Percentiles rank a stretch among this genome's conserved stretches.
These are phyloP conservation scores for Arctostaphylos glauca DNA, from an alignment of 148 eudicot species.

Conservation along the genomic window DNA sequence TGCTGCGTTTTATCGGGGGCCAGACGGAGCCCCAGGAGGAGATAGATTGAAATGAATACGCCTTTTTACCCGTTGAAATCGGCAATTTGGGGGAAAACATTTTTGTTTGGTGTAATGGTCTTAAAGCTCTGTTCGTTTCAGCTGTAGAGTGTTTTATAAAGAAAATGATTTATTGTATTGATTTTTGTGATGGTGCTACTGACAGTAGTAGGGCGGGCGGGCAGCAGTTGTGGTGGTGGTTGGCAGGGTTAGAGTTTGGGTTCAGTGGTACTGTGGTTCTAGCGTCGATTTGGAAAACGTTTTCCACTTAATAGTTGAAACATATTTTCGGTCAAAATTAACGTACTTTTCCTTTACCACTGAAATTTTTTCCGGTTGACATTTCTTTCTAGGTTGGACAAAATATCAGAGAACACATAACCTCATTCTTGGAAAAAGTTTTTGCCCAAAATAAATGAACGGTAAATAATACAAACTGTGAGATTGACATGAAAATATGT, in stretches of 20 bases:
- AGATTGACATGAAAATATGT: constrained; percentile 16
- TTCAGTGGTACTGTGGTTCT: not conserved
- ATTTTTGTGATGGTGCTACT: not conserved
- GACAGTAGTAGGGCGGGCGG: not conserved
- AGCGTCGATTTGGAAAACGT: not conserved
- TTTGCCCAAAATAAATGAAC: not conserved
- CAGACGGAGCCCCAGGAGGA: not conserved
- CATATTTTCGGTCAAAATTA: not conserved
- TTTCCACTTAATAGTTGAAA: not conserved
- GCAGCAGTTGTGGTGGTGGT: no score
- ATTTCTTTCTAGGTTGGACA: no score
- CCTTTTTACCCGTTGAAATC: not conserved
- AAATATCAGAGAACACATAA: no score
- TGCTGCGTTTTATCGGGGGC: not conserved
- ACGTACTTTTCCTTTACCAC: not conserved
- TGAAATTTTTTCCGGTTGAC: no score
- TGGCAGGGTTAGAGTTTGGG: no score
- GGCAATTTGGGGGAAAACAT: not conserved
- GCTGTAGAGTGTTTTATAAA: no score
- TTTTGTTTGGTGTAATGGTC: not conserved
- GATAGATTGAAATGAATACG: not conserved
- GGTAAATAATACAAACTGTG: not conserved
- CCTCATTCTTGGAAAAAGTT: not conserved
- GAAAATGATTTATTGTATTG: no score
- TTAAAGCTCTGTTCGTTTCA: no score